phyloP scores from a whole-genome alignment of 169 alveolate genomes.

The Plasmodium gonderi region DNA sequence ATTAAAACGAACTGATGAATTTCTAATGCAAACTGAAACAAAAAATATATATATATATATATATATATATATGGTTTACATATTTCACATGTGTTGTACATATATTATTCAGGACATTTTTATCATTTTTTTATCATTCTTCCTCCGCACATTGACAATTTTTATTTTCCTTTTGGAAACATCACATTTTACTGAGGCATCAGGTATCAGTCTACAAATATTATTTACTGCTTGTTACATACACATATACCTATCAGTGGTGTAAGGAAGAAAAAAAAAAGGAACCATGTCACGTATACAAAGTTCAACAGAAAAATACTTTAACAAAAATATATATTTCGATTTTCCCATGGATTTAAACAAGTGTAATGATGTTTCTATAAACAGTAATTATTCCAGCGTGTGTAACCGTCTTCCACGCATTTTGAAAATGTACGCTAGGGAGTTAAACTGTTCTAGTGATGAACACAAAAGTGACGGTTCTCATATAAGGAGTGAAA shows the following conservation, averaged over 20 bases:
- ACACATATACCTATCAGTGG: background rate
- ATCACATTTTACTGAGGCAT: background rate
- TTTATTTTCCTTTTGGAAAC: background rate
- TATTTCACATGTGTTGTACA: background rate
- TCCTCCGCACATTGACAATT: background rate
- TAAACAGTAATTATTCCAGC: slow-evolving; percentile 36
- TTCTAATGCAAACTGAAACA: background rate
- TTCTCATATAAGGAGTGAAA: slow-evolving; percentile 43
- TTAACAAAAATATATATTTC: background rate
- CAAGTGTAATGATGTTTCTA: slow-evolving; percentile 37
- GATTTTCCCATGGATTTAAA: slow-evolving; percentile 11
- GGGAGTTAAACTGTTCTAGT: slow-evolving; percentile 42
- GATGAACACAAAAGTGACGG: slow-evolving; percentile 48
- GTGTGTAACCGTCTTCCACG: slow-evolving; percentile 11
- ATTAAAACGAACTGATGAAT: background rate
- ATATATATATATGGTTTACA: no score
- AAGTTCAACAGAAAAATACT: slow-evolving; percentile 1
- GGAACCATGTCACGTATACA: slow-evolving; percentile 22
- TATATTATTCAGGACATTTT: background rate
- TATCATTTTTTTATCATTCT: background rate
- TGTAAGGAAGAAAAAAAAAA: no score
- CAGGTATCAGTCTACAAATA: background rate
- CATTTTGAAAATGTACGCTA: slow-evolving; percentile 51
- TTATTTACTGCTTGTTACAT: background rate
- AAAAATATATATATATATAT: background rate